Evolutionary conservation across 345 rosid species (phyloP), one percentile per base, ranked within the genome.

Genomic region (Capsella bursapastoris): DNA sequence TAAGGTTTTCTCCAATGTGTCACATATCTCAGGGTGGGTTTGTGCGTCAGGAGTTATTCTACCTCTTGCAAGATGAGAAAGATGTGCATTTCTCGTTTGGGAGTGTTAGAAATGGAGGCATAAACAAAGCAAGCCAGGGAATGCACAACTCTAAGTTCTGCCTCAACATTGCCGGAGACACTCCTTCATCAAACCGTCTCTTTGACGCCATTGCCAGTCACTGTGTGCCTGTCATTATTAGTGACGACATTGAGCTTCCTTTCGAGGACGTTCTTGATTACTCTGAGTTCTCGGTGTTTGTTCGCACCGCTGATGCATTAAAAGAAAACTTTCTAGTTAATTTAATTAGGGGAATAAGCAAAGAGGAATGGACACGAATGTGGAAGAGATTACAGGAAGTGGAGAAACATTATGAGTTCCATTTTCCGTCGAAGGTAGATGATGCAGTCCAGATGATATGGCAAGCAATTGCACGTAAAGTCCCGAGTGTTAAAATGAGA

Each of bases 401-500:
- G 2, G 89, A 88, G 80, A 71, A 77, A 0, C 66, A 77, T 57
- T 89, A 84, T 3, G 90, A 90, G 86, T 92, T 86, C 12, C 90
- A 86, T 38, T 88, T 83, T 60, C 99, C 99, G 0, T 90, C 94
- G 0, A 81, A 71, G 75, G 84, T 79, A 31, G 91, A 83, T 13
- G 97, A 92, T 79, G 99, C 98, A 0, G 91, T 95, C 27, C 97
- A 95, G 51, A 95, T 95, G 96, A 90, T 90, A 76, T 95, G 99
- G 98, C 91, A 87, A 80, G 90, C 97, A 1, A 81, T 95, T 62
- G 89, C 91, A 8, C 89, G 94, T 13, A 95, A 90, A 77, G 93
- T 84, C 64, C 92, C 99, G 16, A 72, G 83, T 29, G 64, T 86
- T 48, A 79, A 80, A 73, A 76, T 85, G 92, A 89, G 88, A 77